A percentile compares a stretch with the other conserved stretches of the same genome.
phyloP scores from a whole-genome alignment of 2,329 filamentous ascomycete species.

The Cercospora janseana region DNA sequence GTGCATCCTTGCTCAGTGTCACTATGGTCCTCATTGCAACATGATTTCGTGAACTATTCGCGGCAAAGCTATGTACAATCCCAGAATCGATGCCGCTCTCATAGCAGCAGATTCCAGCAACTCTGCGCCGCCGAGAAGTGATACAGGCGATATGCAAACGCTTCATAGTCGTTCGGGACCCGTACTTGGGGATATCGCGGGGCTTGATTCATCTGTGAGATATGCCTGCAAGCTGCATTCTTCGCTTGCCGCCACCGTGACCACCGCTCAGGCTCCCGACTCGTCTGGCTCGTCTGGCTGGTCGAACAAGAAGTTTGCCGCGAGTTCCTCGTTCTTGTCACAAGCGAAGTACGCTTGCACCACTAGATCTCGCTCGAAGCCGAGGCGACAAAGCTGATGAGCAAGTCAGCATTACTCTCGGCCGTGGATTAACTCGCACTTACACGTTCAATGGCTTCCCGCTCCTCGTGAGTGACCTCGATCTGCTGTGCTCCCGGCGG shows the following conservation, averaged over 20 bases:
- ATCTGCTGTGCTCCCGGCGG: constrained; percentile 88
- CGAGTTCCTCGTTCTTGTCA: constrained; percentile 98
- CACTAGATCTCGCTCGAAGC: constrained; percentile 87
- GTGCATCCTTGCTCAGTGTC: too few species aligned
- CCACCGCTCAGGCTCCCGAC: constrained; percentile 16
- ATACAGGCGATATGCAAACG: constrained; percentile 15
- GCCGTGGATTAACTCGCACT: constrained; percentile 36
- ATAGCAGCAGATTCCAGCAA: constrained; percentile 4
- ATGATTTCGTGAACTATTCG: constrained; percentile 4
- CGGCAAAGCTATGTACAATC: constrained; percentile 21
- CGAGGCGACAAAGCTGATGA: constrained; percentile 77
- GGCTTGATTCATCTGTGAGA: too few species aligned
- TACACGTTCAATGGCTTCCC: constrained; percentile 94
- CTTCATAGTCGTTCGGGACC: constrained; percentile 18
- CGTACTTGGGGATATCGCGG: constrained; percentile 7
- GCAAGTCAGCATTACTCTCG: neutral
- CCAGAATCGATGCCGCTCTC: constrained; percentile 10
- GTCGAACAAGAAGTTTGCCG: constrained; percentile 97
- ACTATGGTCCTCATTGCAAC: neutral
- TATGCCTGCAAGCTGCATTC: neutral
- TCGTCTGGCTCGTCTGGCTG: constrained; percentile 72
- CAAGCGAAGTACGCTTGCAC: constrained; percentile 99
- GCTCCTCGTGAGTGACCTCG: constrained; percentile 90
- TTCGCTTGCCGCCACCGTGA: too few species aligned
- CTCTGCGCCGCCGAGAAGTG: constrained; percentile 10